Percentiles rank a stretch among this genome's conserved stretches.
phyloP scores from a whole-genome alignment of 441 rosid genomes.

The Metrosideros polymorpha region DNA sequence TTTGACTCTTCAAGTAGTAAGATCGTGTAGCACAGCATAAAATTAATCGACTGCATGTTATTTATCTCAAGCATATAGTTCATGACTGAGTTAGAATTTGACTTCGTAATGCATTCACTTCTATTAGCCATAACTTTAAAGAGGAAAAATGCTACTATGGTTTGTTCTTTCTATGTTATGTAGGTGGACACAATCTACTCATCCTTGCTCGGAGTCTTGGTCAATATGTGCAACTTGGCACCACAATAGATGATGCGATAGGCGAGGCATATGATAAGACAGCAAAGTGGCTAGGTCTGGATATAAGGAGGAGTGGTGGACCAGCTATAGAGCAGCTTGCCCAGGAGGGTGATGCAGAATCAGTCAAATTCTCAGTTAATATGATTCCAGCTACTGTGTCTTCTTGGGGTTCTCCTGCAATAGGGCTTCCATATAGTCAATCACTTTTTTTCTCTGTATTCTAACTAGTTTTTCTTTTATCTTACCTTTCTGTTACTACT shows the following conservation, averaged over 20 bases:
- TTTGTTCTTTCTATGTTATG: slow-evolving; percentile 1
- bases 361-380: slow-evolving; percentile 60
- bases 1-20: neutral
- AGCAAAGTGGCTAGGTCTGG: slow-evolving; percentile 97
- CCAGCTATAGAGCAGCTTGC: slow-evolving; percentile 97
- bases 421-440: neutral
- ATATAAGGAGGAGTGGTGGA: slow-evolving; percentile 88
- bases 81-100: neutral
- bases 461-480: neutral
- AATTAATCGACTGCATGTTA: neutral
- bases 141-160: neutral
- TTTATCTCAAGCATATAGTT: neutral
- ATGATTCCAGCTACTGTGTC: neutral
- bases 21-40: neutral
- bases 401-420: neutral
- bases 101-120: neutral
- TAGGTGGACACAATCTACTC: slow-evolving; percentile 90
- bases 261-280: slow-evolving; percentile 92
- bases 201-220: slow-evolving; percentile 85
- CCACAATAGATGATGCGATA: slow-evolving; percentile 91
- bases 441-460: neutral
- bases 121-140: neutral
- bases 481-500: neutral
- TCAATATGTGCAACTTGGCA: slow-evolving; percentile 84
- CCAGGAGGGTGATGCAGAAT: slow-evolving; percentile 67